Evolutionary conservation across 2,329 filamentous ascomycete genomes (phyloP).

Genomic region (Mycocentrospora acerina): DNA sequence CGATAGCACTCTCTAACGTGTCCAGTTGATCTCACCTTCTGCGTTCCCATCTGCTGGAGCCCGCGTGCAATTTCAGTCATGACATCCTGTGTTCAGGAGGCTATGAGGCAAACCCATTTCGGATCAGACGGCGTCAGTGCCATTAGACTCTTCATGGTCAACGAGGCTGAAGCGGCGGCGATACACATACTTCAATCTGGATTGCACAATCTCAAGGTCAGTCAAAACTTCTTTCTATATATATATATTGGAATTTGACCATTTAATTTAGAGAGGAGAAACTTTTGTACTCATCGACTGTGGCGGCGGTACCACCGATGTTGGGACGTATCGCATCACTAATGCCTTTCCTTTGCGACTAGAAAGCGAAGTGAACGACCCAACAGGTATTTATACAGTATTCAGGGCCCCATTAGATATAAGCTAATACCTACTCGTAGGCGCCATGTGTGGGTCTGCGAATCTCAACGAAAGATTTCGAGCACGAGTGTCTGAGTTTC

Average conservation of each 20-base stretch:
- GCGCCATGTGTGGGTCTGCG: constrained; percentile 7
- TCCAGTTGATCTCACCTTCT: constrained; percentile 13
- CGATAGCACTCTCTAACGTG: no score
- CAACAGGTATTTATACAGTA: constrained; percentile 9
- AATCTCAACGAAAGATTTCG: constrained; percentile 11
- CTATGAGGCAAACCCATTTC: constrained; percentile 8
- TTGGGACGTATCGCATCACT: constrained; percentile 8
- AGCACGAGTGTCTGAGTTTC: background rate
- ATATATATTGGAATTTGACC: no score
- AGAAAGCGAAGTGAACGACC: constrained; percentile 4
- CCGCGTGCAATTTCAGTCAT: constrained; percentile 6
- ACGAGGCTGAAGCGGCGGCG: constrained; percentile 21
- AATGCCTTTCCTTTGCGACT: constrained; percentile 12
- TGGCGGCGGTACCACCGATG: constrained; percentile 17
- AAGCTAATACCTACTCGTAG: background rate
- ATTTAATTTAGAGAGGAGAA: constrained; percentile 6
- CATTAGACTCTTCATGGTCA: constrained; percentile 15
- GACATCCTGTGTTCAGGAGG: constrained; percentile 4
- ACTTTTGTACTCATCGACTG: constrained; percentile 14
- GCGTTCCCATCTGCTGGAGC: constrained; percentile 14
- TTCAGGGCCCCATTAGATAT: background rate
- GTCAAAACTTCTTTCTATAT: no score
- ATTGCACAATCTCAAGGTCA: background rate
- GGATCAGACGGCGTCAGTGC: constrained; percentile 1
- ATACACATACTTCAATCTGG: constrained; percentile 5